Evolutionary conservation across 2,329 filamentous ascomycete species (phyloP).

Genomic region (Claviceps sp.): DNA sequence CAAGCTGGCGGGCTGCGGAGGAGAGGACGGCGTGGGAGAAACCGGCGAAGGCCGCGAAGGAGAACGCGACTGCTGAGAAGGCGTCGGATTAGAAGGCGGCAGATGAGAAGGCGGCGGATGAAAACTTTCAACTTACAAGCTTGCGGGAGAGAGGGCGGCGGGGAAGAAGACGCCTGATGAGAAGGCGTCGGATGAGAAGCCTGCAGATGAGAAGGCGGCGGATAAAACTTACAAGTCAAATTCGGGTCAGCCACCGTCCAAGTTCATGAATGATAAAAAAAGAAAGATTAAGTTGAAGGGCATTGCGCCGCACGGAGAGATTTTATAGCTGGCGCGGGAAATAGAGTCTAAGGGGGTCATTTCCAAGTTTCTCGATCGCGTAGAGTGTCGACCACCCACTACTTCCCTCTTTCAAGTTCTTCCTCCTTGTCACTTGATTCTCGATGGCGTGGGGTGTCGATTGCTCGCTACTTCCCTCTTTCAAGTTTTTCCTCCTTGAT

Average conservation of each 20-base stretch:
- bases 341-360: conserved; percentile 5
- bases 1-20: not conserved
- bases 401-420: too few species aligned
- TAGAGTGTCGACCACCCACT: too few species aligned
- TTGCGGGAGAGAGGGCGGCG: not conserved
- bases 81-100: not conserved
- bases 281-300: not conserved
- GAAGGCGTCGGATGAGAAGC: not conserved
- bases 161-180: not conserved
- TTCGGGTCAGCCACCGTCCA: not conserved
- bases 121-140: too few species aligned
- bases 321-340: not conserved
- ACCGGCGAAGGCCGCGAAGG: not conserved
- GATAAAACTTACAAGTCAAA: not conserved
- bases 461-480: too few species aligned
- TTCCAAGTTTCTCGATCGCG: not conserved
- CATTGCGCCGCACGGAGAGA: too few species aligned
- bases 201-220: not conserved
- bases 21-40: too few species aligned
- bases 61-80: too few species aligned
- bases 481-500: not conserved
- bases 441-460: too few species aligned
- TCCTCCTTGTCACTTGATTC: too few species aligned
- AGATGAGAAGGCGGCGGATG: conserved; percentile 1
- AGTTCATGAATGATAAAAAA: not conserved